Base-by-base conservation (phyloP, 2,329 filamentous ascomycete genomes). In the Akanthomyces lecanii region DNA sequence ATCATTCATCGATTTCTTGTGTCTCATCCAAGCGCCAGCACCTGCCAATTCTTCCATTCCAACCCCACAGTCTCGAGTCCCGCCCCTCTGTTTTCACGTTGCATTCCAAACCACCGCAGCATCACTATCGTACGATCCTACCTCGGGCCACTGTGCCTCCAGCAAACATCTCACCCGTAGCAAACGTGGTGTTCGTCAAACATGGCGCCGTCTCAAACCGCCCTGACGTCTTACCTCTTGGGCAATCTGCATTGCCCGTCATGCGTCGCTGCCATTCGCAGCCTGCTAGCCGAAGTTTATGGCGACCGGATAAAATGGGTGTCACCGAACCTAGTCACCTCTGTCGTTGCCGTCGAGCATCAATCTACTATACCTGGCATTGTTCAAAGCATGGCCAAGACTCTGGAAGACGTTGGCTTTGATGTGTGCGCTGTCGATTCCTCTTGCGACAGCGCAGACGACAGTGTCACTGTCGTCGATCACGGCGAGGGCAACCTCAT, bases 191-290 rank as follows among this genome's bases (percentile, higher is more conserved):
- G 33, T n/a, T 28, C 18, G 12, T 63, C 58, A 51, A 38, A 54
- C 66, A 76, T 76, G 69, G 58, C 70, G 28, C 63, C 71, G 50
- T 61, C 68, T 16, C 67, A 70, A 62, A 69, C 73, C 64, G 73
- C 79, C 64, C 83, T 80, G 14, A 88, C 85, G 2, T 87, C 84
- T 40, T 85, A 89, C 70, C 80, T 91, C 65, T 78, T 92, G 68
- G 84, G 82, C 65, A 92, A 92, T 73, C 80, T 92, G n/a, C 89
- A 92, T 75, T 92, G 89, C 76, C 86, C 89, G 16, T 89, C 88
- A 65, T 92, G 89, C 73, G 85, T 91, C 56, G 82, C 84, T 42
- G 80, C 82, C 67, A 91, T 92, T 70, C 81, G 85, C 69, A 77
- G 82, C 61, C 80, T 82, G 64, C 76, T 92, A 64, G 78, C 72